These are phyloP conservation scores for Cruciata laevipes DNA, from an alignment of 257 asterid species.

Conservation along the genomic window DNA sequence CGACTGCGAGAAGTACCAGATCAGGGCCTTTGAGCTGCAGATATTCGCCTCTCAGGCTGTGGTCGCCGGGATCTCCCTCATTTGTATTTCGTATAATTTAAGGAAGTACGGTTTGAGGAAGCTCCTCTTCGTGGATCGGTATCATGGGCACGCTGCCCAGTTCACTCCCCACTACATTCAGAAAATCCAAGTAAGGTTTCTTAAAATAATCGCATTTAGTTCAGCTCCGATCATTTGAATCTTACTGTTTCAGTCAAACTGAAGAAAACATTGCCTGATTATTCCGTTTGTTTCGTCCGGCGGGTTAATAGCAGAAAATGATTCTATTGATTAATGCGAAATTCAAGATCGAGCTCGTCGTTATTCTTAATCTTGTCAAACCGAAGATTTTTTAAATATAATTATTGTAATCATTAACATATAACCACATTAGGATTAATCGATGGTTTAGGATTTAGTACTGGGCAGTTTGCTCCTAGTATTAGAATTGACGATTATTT, in stretches of 20 bases:
- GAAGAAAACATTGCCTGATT: background rate
- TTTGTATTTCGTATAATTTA: slow-evolving; percentile 59
- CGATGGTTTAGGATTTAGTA: background rate
- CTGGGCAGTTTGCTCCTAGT: background rate
- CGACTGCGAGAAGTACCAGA: slow-evolving; percentile 52
- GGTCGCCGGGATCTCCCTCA: slow-evolving; percentile 60
- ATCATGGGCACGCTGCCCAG: slow-evolving; percentile 51
- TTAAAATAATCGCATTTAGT: background rate
- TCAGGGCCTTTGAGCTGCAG: slow-evolving; percentile 53
- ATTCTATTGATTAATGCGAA: background rate
- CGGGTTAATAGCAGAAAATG: background rate
- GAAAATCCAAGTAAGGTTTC: slow-evolving; percentile 47
- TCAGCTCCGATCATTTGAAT: background rate
- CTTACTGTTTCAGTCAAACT: background rate
- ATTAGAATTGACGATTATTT: background rate
- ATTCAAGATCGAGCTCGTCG: background rate
- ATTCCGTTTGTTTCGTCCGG: background rate
- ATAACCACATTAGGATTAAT: background rate
- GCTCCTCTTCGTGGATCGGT: slow-evolving; percentile 62
- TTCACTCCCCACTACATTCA: slow-evolving; percentile 49
- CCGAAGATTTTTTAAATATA: no score
- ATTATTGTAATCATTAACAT: background rate
- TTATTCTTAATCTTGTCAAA: background rate
- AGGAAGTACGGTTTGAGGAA: slow-evolving; percentile 60
- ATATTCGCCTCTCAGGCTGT: slow-evolving; percentile 44